A percentile compares a stretch with the other conserved stretches of the same genome.
phyloP scores from a whole-genome alignment of 352 stramenopile genomes.

The Phytophthora aleatoria region DNA sequence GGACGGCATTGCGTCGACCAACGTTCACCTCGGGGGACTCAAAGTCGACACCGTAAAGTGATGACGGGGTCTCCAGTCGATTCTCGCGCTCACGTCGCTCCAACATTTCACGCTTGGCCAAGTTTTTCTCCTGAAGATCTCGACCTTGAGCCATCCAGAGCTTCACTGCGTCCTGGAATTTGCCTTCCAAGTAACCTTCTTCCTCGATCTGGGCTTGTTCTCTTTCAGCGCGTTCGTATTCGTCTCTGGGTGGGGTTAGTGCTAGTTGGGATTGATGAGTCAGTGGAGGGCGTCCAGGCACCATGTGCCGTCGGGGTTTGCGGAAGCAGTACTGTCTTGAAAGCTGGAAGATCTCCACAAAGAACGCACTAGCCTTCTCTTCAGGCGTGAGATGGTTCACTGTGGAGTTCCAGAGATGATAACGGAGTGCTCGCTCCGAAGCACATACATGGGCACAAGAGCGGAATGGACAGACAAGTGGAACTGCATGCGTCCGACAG shows the following conservation, averaged over 20 bases:
- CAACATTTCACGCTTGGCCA: conserved; percentile 38
- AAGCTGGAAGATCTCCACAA: conserved; percentile 77
- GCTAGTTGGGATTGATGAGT: conserved; percentile 10
- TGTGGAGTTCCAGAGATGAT: conserved; percentile 77
- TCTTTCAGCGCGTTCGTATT: conserved; percentile 25
- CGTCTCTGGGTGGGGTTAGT: conserved; percentile 21
- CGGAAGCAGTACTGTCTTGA: conserved; percentile 79
- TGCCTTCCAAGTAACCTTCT: conserved; percentile 71
- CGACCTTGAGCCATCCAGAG: conserved; percentile 50
- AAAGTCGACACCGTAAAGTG: conserved; percentile 72
- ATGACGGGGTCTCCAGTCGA: conserved; percentile 39
- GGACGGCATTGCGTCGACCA: conserved; percentile 59
- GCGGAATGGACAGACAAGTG: conserved; percentile 76
- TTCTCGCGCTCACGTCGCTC: conserved; percentile 41
- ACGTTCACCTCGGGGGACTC: conserved; percentile 65
- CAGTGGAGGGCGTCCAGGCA: conserved; percentile 19
- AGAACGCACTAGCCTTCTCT: conserved; percentile 62
- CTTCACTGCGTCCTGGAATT: conserved; percentile 55
- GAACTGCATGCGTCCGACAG: conserved; percentile 55
- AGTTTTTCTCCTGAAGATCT: conserved; percentile 44
- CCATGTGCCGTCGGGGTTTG: conserved; percentile 61
- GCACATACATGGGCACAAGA: conserved; percentile 72
- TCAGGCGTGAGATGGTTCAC: conserved; percentile 57
- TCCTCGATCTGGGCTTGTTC: conserved; percentile 44
- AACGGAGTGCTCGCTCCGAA: conserved; percentile 67